Conservation (phyloP, 1,139 yeast species). For the Hyphopichia buzzinii region DNA sequence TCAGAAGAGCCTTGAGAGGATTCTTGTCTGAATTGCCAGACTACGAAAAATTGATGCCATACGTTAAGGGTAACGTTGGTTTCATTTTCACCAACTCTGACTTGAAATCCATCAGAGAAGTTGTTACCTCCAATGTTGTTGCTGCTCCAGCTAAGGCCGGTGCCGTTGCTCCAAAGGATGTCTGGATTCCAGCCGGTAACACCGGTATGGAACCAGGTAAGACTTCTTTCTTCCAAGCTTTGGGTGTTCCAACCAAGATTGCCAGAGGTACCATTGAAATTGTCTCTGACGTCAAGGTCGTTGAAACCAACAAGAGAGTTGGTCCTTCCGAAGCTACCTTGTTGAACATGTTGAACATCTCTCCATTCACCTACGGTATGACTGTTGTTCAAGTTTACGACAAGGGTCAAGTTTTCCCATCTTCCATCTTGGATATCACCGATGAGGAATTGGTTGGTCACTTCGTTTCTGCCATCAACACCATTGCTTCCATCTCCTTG, state of each 20-base stretch:
- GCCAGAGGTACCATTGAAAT: conserved; percentile 99
- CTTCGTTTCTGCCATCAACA: conserved; percentile 89
- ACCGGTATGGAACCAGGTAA: conserved; percentile 99
- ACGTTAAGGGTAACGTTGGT: conserved; percentile 97
- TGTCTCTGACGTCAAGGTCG: conserved; percentile 95
- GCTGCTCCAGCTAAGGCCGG: conserved; percentile 99
- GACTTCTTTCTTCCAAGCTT: conserved; percentile 99
- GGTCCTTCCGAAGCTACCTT: conserved; percentile 99
- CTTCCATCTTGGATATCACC: conserved; percentile 95
- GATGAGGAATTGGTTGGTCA: conserved; percentile 93
- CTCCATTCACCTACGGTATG: conserved; percentile 99
- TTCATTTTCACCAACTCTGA: conserved; percentile 98
- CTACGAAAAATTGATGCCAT: conserved; percentile 91
- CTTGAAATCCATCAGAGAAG: conserved; percentile 88
- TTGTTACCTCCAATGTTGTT: conserved; percentile 85
- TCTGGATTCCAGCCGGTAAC: conserved; percentile 98
- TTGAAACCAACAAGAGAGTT: conserved; percentile 78
- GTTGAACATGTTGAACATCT: conserved; percentile 99
- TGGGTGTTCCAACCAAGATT: conserved; percentile 99
- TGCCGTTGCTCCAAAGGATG: conserved; percentile 98
- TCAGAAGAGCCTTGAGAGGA: conserved; percentile 99
- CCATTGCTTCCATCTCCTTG: conserved; percentile 94
- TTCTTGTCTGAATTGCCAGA: conserved; percentile 94
- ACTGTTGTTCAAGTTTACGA: conserved; percentile 95
- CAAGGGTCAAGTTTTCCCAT: conserved; percentile 97